Base-by-base conservation (phyloP, 2,329 filamentous ascomycete genomes). In the Stagonosporopsis tanaceti region DNA sequence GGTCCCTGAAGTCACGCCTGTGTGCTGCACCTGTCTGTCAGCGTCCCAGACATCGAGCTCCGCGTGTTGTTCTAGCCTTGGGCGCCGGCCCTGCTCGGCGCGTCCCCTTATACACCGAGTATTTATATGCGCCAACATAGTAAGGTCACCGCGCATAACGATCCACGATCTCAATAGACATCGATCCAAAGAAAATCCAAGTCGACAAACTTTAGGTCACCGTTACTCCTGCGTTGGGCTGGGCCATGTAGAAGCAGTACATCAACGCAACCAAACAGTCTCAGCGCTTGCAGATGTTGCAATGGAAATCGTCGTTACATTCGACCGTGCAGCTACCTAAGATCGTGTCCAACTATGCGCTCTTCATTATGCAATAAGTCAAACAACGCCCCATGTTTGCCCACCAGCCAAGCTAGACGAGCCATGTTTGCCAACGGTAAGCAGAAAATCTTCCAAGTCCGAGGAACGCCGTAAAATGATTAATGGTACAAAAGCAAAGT, bases 301-400 rank as follows among this genome's bases (percentile, higher is more conserved):
- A 41, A 53, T 53, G 54, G 45, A 38, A 42, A 47, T 57, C 48
- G 48, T 57, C 50, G 22, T 57, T 45, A 50, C 48, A 53, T 57
- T 57, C 25, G 48, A 57, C 54, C 51, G 38, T 53, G 54, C 45
- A 53, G 54, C 54, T 57, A 53, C 48, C 44, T 57, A 53, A 50
- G 39, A 45, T 50, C 45, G 48, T 57, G 54, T 40, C 45, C 54
- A 53, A 53, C 44, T 57, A 35, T 46, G 39, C 56, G 54, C 65
- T 65, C 61, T 45, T 63, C 64, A 67, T 70, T 70, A 73, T 72
- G 70, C 70, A 72, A 66, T 65, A 64, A 47, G 56, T 64, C 59
- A 66, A 63, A 46, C 61, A 70, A 69, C 70, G 66, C 65, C 65
- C 51, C 57, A 54, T 58, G 61, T 53, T 60, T 58, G 45, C 47